A percentile compares a stretch with the other conserved stretches of the same genome.
Evolutionary conservation across 176 grass and related monocot genomes (phyloP).

Genomic region (Guadua angustifolia): DNA sequence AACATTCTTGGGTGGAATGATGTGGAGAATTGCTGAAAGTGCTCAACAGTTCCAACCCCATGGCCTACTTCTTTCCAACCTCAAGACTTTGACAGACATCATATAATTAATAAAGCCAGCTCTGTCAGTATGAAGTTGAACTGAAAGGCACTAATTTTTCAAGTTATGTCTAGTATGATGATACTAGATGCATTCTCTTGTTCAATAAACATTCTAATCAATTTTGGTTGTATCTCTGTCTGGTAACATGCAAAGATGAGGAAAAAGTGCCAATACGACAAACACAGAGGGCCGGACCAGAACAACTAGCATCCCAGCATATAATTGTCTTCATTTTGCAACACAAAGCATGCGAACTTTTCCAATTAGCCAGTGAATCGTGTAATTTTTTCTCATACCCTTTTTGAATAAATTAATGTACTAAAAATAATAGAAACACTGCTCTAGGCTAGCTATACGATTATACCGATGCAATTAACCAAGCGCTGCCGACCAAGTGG

Average conservation of each 20-base stretch:
- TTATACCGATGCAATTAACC: background rate
- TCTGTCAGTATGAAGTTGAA: slow-evolving; percentile 14
- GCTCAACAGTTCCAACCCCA: slow-evolving; percentile 8
- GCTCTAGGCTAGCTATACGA: background rate
- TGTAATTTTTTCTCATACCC: background rate
- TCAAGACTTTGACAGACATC: slow-evolving; percentile 13
- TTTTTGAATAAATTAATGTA: background rate
- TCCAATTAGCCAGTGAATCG: slow-evolving; percentile 3
- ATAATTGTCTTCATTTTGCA: slow-evolving; percentile 31
- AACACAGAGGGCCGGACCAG: background rate
- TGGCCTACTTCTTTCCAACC: slow-evolving; percentile 19
- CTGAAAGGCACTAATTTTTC: background rate
- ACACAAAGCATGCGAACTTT: slow-evolving; percentile 37
- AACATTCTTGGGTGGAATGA: slow-evolving; percentile 8
- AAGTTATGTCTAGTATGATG: background rate
- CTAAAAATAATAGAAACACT: background rate
- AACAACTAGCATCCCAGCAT: background rate
- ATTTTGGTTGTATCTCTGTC: background rate
- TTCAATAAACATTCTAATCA: slow-evolving; percentile 2
- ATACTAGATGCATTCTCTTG: background rate
- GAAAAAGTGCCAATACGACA: slow-evolving; percentile 24
- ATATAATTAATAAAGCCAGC: background rate
- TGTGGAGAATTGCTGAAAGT: slow-evolving; percentile 16
- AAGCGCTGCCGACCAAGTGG: slow-evolving; percentile 16
- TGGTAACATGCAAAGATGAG: slow-evolving; percentile 21